Conservation (phyloP, 2,329 filamentous ascomycete species). For the Aspergillus pseudoterreus region DNA sequence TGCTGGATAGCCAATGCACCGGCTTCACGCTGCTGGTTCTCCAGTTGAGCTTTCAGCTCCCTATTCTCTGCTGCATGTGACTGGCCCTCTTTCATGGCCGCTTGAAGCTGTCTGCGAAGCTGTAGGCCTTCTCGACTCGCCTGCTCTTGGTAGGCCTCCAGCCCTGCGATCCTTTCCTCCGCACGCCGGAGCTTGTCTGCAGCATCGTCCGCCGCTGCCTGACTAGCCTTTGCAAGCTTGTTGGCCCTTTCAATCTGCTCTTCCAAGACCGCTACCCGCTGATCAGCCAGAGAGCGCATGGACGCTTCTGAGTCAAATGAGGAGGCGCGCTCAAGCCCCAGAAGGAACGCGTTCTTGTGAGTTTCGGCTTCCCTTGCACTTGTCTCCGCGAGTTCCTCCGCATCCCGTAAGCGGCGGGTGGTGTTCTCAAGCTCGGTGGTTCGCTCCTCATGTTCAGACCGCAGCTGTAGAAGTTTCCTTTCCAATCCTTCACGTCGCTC, state of each 20-base stretch:
- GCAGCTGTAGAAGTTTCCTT: constrained; percentile 69
- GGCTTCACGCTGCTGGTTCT: constrained; percentile 85
- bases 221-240: constrained; percentile 78
- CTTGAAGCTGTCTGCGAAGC: constrained; percentile 85
- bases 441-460: constrained; percentile 76
- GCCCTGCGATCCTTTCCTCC: constrained; percentile 92
- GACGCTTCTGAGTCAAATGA: constrained; percentile 37
- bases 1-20: constrained; percentile 91
- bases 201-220: constrained; percentile 79
- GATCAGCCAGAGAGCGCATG: constrained; percentile 38
- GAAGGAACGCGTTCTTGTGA: constrained; percentile 77
- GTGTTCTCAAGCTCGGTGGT: constrained; percentile 72
- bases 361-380: constrained; percentile 83
- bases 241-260: constrained; percentile 76
- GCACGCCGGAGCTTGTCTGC: constrained; percentile 86
- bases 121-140: constrained; percentile 87
- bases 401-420: constrained; percentile 72
- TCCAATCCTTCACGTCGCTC: constrained; percentile 71
- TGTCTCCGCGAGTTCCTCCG: constrained; percentile 82
- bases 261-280: constrained; percentile 69
- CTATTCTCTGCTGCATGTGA: constrained; percentile 74
- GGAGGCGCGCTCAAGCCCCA: constrained; percentile 72
- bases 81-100: constrained; percentile 77
- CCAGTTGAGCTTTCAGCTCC: constrained; percentile 76
- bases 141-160: constrained; percentile 97